Evolutionary conservation across 2,329 filamentous ascomycete species (phyloP).

Genomic region (Leptographium procerum): DNA sequence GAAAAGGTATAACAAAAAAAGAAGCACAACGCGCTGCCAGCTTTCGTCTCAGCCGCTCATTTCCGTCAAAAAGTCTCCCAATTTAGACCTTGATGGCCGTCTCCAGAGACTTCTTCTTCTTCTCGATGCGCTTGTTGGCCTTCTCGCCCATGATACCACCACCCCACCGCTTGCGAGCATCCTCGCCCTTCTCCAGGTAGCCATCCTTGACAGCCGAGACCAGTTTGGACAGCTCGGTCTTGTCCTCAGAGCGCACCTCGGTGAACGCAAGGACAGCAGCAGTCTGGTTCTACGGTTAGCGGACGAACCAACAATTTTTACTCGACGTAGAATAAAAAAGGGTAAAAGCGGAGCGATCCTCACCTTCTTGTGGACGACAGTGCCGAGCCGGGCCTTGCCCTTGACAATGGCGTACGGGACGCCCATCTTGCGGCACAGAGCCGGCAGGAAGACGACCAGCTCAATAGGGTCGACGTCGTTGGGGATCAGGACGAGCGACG

Average conservation of each 20-base stretch:
- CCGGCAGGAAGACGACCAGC: slow-evolving; percentile 97
- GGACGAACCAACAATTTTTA: background rate
- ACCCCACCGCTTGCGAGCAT: slow-evolving; percentile 87
- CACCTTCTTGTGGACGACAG: slow-evolving; percentile 99
- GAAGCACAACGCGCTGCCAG: background rate
- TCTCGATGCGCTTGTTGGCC: slow-evolving; percentile 65
- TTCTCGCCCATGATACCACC: slow-evolving; percentile 99
- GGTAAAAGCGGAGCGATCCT: slow-evolving; percentile 10
- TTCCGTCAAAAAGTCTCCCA: background rate
- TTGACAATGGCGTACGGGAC: slow-evolving; percentile 98
- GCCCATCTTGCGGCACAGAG: slow-evolving; percentile 99
- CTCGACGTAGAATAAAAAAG: too few relatives aligned
- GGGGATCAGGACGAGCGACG: slow-evolving; percentile 91
- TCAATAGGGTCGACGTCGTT: slow-evolving; percentile 99
- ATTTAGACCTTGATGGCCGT: slow-evolving; percentile 95
- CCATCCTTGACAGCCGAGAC: slow-evolving; percentile 95
- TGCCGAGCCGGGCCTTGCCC: slow-evolving; percentile 98
- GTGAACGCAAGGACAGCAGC: slow-evolving; percentile 91
- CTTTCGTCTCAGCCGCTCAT: background rate
- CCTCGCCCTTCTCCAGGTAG: slow-evolving; percentile 92
- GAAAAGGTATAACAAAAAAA: slow-evolving; percentile 1
- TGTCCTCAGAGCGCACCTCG: slow-evolving; percentile 96
- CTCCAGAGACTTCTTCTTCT: slow-evolving; percentile 93
- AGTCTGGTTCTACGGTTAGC: slow-evolving; percentile 46
- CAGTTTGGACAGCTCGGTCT: slow-evolving; percentile 95